Conservation (phyloP, 768 basidiomycete genomes). For the Pholiota microspora region DNA sequence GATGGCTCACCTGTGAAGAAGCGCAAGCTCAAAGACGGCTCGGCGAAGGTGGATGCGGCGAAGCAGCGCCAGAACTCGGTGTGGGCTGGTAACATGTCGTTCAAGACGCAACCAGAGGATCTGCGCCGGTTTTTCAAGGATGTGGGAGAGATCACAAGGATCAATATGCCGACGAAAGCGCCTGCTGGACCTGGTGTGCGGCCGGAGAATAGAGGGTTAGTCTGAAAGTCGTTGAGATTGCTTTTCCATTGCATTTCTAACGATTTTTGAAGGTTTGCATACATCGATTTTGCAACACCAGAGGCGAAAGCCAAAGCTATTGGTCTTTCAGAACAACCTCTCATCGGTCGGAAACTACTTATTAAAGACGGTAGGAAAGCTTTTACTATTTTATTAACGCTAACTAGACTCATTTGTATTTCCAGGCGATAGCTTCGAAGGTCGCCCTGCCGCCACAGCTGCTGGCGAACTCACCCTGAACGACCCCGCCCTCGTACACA, state of each 20-base stretch:
- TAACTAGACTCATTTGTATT: background rate
- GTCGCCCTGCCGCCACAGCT: slow-evolving; percentile 53
- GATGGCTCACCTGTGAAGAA: slow-evolving; percentile 37
- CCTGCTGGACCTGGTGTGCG: slow-evolving; percentile 43
- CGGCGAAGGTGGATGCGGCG: slow-evolving; percentile 21
- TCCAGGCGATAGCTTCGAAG: slow-evolving; percentile 71
- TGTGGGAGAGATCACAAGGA: slow-evolving; percentile 71
- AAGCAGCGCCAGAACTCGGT: slow-evolving; percentile 78
- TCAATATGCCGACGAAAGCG: slow-evolving; percentile 84
- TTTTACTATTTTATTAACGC: background rate
- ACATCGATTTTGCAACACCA: slow-evolving; percentile 85
- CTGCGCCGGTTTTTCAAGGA: slow-evolving; percentile 69
- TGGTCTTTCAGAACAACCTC: slow-evolving; percentile 71
- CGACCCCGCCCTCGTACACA: slow-evolving; percentile 31
- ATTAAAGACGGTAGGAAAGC: slow-evolving; percentile 84
- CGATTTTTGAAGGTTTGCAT: slow-evolving; percentile 76
- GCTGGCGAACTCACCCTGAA: slow-evolving; percentile 29
- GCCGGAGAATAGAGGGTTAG: slow-evolving; percentile 79
- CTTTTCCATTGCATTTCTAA: slow-evolving; percentile 2
- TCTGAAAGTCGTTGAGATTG: slow-evolving; percentile 12
- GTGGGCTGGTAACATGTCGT: slow-evolving; percentile 95
- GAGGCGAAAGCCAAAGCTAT: slow-evolving; percentile 79
- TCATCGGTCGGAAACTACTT: slow-evolving; percentile 84
- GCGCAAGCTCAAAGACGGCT: slow-evolving; percentile 42
- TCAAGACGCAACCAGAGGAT: slow-evolving; percentile 79